Evolutionary conservation across 768 basidiomycete species (phyloP).

Genomic region (Termitomyces sp.): DNA sequence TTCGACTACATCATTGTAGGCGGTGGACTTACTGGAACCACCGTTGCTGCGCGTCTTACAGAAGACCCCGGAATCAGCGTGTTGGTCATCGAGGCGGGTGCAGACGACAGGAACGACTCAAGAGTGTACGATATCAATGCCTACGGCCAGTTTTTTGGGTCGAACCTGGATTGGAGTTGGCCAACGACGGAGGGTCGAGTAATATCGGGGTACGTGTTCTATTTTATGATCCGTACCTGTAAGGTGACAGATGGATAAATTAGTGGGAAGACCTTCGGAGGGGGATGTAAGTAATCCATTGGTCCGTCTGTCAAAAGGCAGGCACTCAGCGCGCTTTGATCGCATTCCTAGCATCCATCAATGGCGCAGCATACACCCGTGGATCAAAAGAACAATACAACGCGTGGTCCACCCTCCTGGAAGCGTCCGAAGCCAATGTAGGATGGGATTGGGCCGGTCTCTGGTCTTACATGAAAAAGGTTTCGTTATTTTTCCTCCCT

Average conservation of each 20-base stretch:
- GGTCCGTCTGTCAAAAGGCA: background rate
- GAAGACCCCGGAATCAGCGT: slow-evolving; percentile 39
- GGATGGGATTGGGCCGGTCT: slow-evolving; percentile 45
- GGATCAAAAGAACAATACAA: slow-evolving; percentile 42
- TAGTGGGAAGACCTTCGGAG: slow-evolving; percentile 45
- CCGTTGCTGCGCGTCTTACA: slow-evolving; percentile 42
- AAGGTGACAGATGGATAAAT: background rate
- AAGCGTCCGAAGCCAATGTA: slow-evolving; percentile 32
- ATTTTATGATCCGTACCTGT: background rate
- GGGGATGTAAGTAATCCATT: slow-evolving; percentile 25
- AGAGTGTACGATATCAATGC: slow-evolving; percentile 41
- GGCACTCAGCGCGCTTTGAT: background rate
- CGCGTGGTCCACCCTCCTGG: slow-evolving; percentile 32
- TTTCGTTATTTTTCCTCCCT: slow-evolving; percentile 6
- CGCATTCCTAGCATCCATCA: slow-evolving; percentile 34
- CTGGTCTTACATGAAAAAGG: slow-evolving; percentile 45
- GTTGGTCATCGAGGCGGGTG: slow-evolving; percentile 47
- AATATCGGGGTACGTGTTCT: slow-evolving; percentile 31
- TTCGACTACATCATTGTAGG: slow-evolving; percentile 44
- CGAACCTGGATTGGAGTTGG: slow-evolving; percentile 42
- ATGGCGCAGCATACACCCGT: slow-evolving; percentile 42
- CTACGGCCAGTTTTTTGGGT: slow-evolving; percentile 35
- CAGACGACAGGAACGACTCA: slow-evolving; percentile 37
- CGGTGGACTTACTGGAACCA: slow-evolving; percentile 41
- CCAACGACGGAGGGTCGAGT: slow-evolving; percentile 34